Evolutionary conservation across 2,329 filamentous ascomycete genomes (phyloP), one percentile per base, ranked within the genome.

Genomic region (Dryadomyces sulphureus): DNA sequence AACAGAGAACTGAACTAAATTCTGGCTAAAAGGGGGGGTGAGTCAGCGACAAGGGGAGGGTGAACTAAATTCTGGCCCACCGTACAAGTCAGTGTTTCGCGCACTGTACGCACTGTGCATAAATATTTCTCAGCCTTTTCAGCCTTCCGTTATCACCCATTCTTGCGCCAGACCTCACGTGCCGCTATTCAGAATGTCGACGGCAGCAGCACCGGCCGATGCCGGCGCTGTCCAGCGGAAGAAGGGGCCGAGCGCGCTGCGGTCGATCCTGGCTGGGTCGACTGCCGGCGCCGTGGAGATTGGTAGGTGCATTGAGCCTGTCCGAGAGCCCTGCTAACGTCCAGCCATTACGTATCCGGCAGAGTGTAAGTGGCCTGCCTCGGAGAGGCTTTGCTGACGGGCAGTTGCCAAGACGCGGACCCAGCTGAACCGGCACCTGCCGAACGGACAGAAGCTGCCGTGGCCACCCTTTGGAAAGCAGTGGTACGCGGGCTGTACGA

Each of bases 401-500:
- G n/a, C 59, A 86, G 81, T 96, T 67, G 90, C 90, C 57, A 96
- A 96, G 70, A 96, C 92, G 45, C 75, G 92, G 55, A 85, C 85
- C 47, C 92, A 96, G 65, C 79, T 98, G 58, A 98, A 98, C 64
- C 79, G 82, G 54, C 78, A 81, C 55, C 71, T 96, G 57, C 72
- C 84, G 42, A 80, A 83, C 46, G 82, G 81, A 41, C 72, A 93
- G 69, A 95, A 94, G 68, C 75, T 95, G 25, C 88, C 90, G 45
- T 95, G 87, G 84, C 92, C 92, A 38, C 85, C 86, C 11, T 96
- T 96, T 58, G 92, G 92, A 42, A 71, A 67, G 55, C 87, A 94
- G 63, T 98, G 92, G 92, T 98, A 98, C 63, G 90, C 92, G 12
- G 92, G 92, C 34, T 98, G 92, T 68, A 96, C 92, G 41, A 96